Conservation (phyloP, 768 basidiomycete genomes). For the Crucibulum laeve region DNA sequence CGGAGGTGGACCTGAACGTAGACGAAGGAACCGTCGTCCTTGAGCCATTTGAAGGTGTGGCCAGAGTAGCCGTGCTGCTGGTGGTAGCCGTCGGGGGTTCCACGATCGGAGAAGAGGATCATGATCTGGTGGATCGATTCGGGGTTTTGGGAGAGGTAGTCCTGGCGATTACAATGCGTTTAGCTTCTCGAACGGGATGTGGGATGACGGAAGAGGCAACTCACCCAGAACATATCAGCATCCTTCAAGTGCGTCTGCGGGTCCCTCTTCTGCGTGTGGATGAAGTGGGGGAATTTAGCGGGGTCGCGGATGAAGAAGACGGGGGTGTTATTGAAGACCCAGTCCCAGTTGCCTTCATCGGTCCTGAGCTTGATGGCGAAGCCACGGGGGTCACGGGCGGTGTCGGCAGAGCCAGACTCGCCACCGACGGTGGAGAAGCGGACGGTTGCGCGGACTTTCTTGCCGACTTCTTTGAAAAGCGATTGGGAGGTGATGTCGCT, state of each 20-base stretch:
- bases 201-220: slow-evolving; percentile 7
- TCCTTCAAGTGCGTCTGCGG: slow-evolving; percentile 92
- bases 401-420: slow-evolving; percentile 84
- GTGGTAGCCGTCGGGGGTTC: slow-evolving; percentile 88
- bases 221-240: slow-evolving; percentile 79
- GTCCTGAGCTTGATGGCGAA: slow-evolving; percentile 90
- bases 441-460: slow-evolving; percentile 68
- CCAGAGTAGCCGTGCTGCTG: slow-evolving; percentile 91
- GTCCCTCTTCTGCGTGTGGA: slow-evolving; percentile 90
- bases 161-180: slow-evolving; percentile 41
- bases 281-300: slow-evolving; percentile 89
- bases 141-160: slow-evolving; percentile 84
- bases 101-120: slow-evolving; percentile 93
- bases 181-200: neutral
- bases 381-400: slow-evolving; percentile 91
- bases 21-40: slow-evolving; percentile 76
- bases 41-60: slow-evolving; percentile 87
- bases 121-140: slow-evolving; percentile 87
- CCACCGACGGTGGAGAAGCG: slow-evolving; percentile 96
- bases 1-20: slow-evolving; percentile 87
- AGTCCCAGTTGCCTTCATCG: slow-evolving; percentile 88
- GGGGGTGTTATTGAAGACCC: slow-evolving; percentile 91
- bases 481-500: slow-evolving; percentile 74
- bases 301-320: slow-evolving; percentile 88
- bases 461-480: slow-evolving; percentile 61